Evolutionary conservation across 2,329 filamentous ascomycete species (phyloP), one percentile per base, ranked within the genome.

Genomic region (Microsporum audouinii): DNA sequence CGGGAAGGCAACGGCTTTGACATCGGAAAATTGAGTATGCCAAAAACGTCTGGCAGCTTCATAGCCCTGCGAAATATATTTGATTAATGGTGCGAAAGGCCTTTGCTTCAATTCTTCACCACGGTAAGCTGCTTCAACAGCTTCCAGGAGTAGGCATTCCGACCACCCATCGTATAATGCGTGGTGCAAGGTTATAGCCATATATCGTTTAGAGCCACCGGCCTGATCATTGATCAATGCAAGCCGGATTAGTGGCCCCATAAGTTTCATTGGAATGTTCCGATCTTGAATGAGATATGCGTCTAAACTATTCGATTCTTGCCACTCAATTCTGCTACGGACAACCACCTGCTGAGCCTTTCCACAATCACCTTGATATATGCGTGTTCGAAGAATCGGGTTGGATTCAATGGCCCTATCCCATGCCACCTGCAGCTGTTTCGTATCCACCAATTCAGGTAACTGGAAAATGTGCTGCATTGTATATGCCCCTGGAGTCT

Each of bases 361-460:
- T 14, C 55, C 72, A 10, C 41, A 68, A 61, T 56, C 69, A 66
- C 6, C 57, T 34, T 59, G 57, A 38, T 71, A 66, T 27, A 73
- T 67, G 7, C 75, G 69, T 6, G 76, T 78, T 10, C 77, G 72
- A 23, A 79, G 66, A 17, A 78, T 74, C 10, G 72, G 70, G 31
- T 70, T 66, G 12, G 71, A 69, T 7, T 67, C 60, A 2, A 75
- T 68, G 1, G 71, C 68, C 12, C 64, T 66, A 49, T 75, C 68
- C 71, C 74, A 78, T 1, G 76, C 72, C 5, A 65, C 61, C 60
- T 71, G 72, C 65, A 77, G 72, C 31, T 69, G 68, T 3, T 60
- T 66, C 0, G 75, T 75, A 5, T 53, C 57, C 23, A 29, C 39
- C 31, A 49, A 17, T 33, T 62, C 51, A 47, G 60, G 31, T 29